Conservation (phyloP, 257 asterid species). For the Solanum bulbocastanum region DNA sequence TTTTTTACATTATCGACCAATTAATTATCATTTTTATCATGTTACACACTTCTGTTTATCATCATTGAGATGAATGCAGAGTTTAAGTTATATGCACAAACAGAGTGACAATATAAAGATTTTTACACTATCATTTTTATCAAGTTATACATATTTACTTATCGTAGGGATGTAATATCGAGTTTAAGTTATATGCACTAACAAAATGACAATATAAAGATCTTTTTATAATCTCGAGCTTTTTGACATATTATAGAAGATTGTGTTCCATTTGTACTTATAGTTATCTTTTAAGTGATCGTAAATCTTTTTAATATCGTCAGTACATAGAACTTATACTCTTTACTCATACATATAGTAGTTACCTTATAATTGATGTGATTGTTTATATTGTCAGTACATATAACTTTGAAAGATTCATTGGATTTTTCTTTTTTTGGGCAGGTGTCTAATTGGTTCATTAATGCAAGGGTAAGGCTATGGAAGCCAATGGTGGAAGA, state of each 20-base stretch:
- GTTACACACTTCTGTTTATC: not conserved
- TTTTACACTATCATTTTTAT: not conserved
- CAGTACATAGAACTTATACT: not conserved
- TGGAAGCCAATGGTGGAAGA: slow-evolving; percentile 99
- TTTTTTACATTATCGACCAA: not conserved
- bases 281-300: not conserved
- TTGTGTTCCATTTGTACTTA: not conserved
- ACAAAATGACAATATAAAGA: not conserved
- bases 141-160: not conserved
- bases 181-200: not conserved
- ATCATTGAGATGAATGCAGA: not conserved
- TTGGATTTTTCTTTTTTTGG: not conserved
- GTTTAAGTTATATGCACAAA: not conserved
- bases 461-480: slow-evolving; percentile 85
- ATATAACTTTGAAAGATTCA: not conserved
- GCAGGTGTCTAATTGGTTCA: slow-evolving; percentile 96
- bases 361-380: not conserved
- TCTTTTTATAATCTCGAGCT: too few species aligned
- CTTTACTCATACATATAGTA: not conserved
- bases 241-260: not conserved
- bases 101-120: not conserved
- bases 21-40: not conserved
- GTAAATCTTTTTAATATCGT: not conserved
- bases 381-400: not conserved
- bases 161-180: not conserved